Evolutionary conservation across 2,329 filamentous ascomycete genomes (phyloP).

Genomic region (Torrubiellomyces zombiae): DNA sequence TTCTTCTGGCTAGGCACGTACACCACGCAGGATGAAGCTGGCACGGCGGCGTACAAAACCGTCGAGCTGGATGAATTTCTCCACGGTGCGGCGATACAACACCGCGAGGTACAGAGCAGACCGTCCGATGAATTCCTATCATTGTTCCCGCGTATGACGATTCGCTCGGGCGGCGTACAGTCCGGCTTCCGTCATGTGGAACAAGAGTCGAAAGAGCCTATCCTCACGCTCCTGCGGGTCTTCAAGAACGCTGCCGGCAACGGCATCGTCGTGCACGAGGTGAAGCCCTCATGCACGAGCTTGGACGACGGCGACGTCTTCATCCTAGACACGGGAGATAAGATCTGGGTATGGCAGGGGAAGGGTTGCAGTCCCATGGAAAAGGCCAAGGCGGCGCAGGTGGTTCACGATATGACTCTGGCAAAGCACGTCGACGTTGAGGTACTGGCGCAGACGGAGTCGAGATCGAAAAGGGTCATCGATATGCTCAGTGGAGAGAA

Average conservation of each 20-base stretch:
- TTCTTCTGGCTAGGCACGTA: constrained; percentile 55
- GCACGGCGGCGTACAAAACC: constrained; percentile 53
- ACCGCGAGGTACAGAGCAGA: constrained; percentile 44
- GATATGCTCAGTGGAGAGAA: constrained; percentile 35
- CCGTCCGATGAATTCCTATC: constrained; percentile 43
- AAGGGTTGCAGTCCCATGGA: constrained; percentile 49
- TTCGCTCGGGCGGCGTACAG: constrained; percentile 41
- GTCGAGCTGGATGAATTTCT: constrained; percentile 55
- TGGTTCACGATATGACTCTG: constrained; percentile 46
- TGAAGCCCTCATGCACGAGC: constrained; percentile 42
- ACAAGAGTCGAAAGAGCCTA: constrained; percentile 21
- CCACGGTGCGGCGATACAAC: constrained; percentile 42
- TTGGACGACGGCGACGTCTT: constrained; percentile 52
- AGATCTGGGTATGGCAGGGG: constrained; percentile 58
- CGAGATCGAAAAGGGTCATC: constrained; percentile 35
- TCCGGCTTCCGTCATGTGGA: constrained; percentile 51
- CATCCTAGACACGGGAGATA: constrained; percentile 42
- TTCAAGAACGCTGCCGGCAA: constrained; percentile 40
- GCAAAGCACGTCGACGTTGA: constrained; percentile 50
- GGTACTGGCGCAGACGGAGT: constrained; percentile 44
- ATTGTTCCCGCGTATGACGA: constrained; percentile 43
- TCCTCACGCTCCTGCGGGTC: constrained; percentile 39
- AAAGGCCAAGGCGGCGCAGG: constrained; percentile 49
- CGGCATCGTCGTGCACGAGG: constrained; percentile 44
- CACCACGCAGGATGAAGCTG: constrained; percentile 52